Base-by-base conservation (phyloP, 2,329 filamentous ascomycete species). In the Fusarium guadeloupense region DNA sequence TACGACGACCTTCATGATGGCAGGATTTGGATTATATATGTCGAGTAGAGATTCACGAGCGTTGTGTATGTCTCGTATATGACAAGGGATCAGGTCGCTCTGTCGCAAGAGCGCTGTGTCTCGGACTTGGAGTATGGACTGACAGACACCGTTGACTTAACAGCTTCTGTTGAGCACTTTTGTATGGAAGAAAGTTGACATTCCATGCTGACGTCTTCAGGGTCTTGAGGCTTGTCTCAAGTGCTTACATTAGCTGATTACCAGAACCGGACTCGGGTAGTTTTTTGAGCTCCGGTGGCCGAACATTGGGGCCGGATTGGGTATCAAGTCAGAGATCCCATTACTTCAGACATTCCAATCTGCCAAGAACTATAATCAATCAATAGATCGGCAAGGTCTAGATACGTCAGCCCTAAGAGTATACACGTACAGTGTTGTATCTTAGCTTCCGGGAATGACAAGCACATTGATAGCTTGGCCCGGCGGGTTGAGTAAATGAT, bases 1-100 rank as follows among this genome's bases (percentile, higher is more conserved):
- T 14, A 81, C 66, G 20, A 81, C 73, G 34, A 81, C 66, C 56
- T 80, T 81, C 78, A 81, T 81, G 2, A 3, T 23, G 33, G 30
- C 9, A 10, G 7, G n/a, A 20, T 35, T 13, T 13, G 35, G 13
- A 23, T 9, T 6, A 19, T 19, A 26, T 6, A 35, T 21, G 1
- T 2, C 12, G 13, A 25, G 7, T 25, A 23, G 13, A n/a, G 9
- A 37, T 26, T 10, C 2, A 12, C 25, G 25, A 26, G 25, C 25
- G n/a, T n/a, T n/a, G n/a, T 12, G 25, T 12, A 12, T 26, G 25
- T 26, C 13, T 3, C 7, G 7, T 9, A 9, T 26, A 26, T 9
- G 25, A 26, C 9, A 12, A 12, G 25, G 7, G 13, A 26, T 26
- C 28, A 13, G 28, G 28, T 30, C 14, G 6, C 12, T 5, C n/a